A percentile compares a stretch with the other conserved stretches of the same genome.
Evolutionary conservation across 2,329 filamentous ascomycete genomes (phyloP).

Genomic region (Fusarium sp.): DNA sequence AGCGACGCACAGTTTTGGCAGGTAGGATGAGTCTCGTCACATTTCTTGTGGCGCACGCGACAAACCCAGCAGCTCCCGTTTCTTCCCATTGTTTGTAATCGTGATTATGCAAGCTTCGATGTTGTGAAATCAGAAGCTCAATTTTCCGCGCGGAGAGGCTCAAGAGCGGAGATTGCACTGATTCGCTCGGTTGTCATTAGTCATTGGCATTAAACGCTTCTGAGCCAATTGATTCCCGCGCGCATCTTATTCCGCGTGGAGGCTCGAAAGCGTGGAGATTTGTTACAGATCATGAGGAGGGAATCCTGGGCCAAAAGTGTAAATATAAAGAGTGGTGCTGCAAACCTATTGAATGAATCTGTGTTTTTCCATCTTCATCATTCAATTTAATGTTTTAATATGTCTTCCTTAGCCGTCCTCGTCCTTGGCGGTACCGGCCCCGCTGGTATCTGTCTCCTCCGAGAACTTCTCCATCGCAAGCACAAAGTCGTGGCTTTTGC

Average conservation of each 20-base stretch:
- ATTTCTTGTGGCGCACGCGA: conserved; percentile 30
- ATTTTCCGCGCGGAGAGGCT: neutral
- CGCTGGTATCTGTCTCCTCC: conserved; percentile 47
- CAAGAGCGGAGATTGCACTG: neutral
- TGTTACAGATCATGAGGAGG: neutral
- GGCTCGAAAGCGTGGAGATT: no score
- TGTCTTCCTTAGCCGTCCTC: conserved; percentile 18
- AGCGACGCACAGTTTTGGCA: conserved; percentile 55
- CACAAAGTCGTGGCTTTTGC: conserved; percentile 43
- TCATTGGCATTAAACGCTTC: neutral
- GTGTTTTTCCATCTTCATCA: neutral
- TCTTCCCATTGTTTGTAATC: conserved; percentile 4
- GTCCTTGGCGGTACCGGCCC: conserved; percentile 52
- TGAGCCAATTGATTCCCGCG: neutral
- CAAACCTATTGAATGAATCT: no score
- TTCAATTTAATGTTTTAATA: neutral
- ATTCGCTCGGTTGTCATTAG: neutral
- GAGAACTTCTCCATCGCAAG: conserved; percentile 47
- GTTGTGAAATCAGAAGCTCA: neutral
- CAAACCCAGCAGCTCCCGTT: conserved; percentile 28
- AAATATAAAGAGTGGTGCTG: neutral
- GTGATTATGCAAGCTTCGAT: neutral
- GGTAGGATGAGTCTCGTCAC: conserved; percentile 2
- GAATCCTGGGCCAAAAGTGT: neutral
- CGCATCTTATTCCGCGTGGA: neutral